A percentile compares a stretch with the other conserved stretches of the same genome.
These are phyloP conservation scores for Cutaneotrichosporon daszewskae DNA, from an alignment of 1,284 basidiomycete species.

Conservation along the genomic window DNA sequence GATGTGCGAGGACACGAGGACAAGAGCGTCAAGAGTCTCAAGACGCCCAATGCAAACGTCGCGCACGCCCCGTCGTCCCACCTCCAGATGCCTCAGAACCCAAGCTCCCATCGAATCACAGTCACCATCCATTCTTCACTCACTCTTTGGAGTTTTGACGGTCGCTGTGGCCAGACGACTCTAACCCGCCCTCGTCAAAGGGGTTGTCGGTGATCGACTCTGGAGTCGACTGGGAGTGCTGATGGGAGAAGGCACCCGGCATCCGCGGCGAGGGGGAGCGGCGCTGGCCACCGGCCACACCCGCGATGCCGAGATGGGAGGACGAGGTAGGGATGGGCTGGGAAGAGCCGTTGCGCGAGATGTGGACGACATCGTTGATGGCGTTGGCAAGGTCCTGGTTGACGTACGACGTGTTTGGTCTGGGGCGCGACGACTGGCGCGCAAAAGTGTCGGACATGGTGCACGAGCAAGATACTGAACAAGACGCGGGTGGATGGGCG, in stretches of 20 bases:
- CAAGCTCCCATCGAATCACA: no score
- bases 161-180: no score
- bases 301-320: conserved; percentile 1
- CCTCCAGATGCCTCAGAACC: no score
- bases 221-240: no score
- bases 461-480: not conserved
- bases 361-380: conserved; percentile 39
- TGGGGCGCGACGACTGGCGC: no score
- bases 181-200: no score
- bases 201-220: not conserved
- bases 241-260: not conserved
- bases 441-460: not conserved
- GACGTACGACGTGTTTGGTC: conserved; percentile 4
- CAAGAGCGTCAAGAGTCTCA: no score
- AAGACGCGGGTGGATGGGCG: no score
- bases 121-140: no score
- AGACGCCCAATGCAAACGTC: no score
- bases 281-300: not conserved
- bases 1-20: no score
- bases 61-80: no score
- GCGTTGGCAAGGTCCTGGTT: conserved; percentile 33
- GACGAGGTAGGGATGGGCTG: conserved; percentile 12
- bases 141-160: conserved; percentile 10
- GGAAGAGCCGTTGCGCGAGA: conserved; percentile 22
- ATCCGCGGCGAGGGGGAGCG: not conserved